Conservation (phyloP, 345 rosid species). For the Hevea brasiliensis region DNA sequence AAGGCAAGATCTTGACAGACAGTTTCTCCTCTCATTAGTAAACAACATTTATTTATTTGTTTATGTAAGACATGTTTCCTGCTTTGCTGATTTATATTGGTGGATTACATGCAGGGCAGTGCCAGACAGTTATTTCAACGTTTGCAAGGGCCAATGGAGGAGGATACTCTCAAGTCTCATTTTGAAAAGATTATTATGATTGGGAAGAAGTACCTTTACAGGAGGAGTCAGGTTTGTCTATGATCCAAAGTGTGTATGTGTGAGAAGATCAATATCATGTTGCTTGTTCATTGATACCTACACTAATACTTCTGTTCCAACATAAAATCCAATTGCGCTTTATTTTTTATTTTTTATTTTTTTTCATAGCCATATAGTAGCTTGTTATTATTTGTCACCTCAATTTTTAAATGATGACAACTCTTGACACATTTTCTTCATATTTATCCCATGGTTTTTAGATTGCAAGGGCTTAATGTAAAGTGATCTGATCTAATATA, state of each 20-base stretch:
- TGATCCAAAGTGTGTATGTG: constrained; percentile 4
- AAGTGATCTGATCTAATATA: not conserved
- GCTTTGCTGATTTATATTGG: constrained; percentile 19
- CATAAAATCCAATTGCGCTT: too few species aligned
- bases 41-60: not conserved
- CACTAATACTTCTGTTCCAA: too few species aligned
- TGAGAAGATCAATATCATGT: constrained; percentile 3
- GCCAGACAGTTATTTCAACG: constrained; percentile 97
- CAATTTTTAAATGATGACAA: not conserved
- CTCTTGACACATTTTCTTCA: too few species aligned
- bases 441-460: not conserved
- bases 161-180: constrained; percentile 91
- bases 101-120: constrained; percentile 73
- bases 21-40: not conserved
- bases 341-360: too few species aligned
- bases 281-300: constrained; percentile 10
- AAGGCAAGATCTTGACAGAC: constrained; percentile 48
- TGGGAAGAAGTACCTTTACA: constrained; percentile 65
- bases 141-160: constrained; percentile 96
- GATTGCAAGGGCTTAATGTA: not conserved
- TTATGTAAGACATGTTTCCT: constrained; percentile 5
- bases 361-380: too few species aligned
- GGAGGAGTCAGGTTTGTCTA: constrained; percentile 69
- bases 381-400: not conserved
- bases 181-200: constrained; percentile 84